phyloP scores from a whole-genome alignment of 768 basidiomycete genomes.

The button mushroom (Agaricus bisporus) region DNA sequence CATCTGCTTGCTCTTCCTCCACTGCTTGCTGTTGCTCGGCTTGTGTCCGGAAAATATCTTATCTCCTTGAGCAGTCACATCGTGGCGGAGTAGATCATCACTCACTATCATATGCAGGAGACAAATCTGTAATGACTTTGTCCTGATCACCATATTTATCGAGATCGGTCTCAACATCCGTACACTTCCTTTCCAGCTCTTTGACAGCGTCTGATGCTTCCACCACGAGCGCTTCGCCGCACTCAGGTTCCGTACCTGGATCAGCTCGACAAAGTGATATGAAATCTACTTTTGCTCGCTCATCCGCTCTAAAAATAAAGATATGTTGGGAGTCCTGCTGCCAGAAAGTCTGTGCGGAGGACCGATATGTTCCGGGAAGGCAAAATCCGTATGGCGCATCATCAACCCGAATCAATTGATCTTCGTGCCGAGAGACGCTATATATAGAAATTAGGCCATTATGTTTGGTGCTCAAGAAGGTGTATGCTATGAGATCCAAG shows the following conservation, averaged over 20 bases:
- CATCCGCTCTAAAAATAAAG: slow-evolving; percentile 39
- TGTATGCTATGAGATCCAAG: slow-evolving; percentile 33
- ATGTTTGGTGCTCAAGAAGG: slow-evolving; percentile 53
- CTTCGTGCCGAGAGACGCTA: slow-evolving; percentile 42
- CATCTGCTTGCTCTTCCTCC: slow-evolving; percentile 31
- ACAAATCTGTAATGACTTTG: slow-evolving; percentile 42
- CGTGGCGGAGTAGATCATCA: slow-evolving; percentile 1
- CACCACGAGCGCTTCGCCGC: slow-evolving; percentile 16
- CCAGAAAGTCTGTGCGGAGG: slow-evolving; percentile 25
- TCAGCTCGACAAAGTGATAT: slow-evolving; percentile 27
- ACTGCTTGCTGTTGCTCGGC: slow-evolving; percentile 18
- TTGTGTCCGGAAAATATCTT: slow-evolving; percentile 35
- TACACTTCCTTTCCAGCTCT: slow-evolving; percentile 24
- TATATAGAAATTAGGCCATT: slow-evolving; percentile 60
- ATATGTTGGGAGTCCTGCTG: neutral
- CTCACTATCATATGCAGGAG: slow-evolving; percentile 51
- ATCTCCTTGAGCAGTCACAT: neutral
- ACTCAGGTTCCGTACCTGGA: slow-evolving; percentile 9
- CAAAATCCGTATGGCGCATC: slow-evolving; percentile 40
- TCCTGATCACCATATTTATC: slow-evolving; percentile 42
- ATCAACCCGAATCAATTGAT: slow-evolving; percentile 37
- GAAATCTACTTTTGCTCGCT: slow-evolving; percentile 39
- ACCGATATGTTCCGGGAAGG: slow-evolving; percentile 7
- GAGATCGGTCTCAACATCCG: slow-evolving; percentile 25
- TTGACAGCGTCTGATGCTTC: slow-evolving; percentile 36